phyloP scores from a whole-genome alignment of 2,329 filamentous ascomycete species.

The Colletotrichum ledebouriae region DNA sequence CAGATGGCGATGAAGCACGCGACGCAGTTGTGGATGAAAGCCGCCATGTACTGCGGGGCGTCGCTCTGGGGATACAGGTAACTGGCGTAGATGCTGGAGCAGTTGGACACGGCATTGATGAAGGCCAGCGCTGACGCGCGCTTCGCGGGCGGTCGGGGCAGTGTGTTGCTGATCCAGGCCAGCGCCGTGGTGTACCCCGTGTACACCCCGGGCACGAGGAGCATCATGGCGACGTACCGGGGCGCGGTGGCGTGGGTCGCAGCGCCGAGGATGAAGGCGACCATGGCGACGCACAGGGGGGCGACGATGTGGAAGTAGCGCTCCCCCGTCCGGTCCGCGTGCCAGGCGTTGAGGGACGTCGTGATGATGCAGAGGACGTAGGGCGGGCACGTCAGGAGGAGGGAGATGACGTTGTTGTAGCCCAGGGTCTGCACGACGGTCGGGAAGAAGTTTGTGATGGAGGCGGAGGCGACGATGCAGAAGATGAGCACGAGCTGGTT shows the following conservation, averaged over 20 bases:
- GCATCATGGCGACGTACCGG: constrained; percentile 65
- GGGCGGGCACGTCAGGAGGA: constrained; percentile 75
- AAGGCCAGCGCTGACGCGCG: constrained; percentile 77
- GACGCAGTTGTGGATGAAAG: constrained; percentile 77
- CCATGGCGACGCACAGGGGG: constrained; percentile 72
- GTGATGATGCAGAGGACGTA: constrained; percentile 74
- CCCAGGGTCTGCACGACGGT: constrained; percentile 77
- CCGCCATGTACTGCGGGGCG: constrained; percentile 62
- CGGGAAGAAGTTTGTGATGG: constrained; percentile 78
- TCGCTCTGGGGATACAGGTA: constrained; percentile 74
- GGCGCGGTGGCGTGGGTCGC: constrained; percentile 71
- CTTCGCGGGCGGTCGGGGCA: constrained; percentile 82
- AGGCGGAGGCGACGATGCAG: constrained; percentile 68
- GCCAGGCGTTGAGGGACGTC: constrained; percentile 75
- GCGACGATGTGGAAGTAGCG: constrained; percentile 76
- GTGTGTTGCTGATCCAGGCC: constrained; percentile 80
- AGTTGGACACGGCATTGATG: constrained; percentile 74
- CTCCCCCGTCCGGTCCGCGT: constrained; percentile 79
- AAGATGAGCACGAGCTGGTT: constrained; percentile 67
- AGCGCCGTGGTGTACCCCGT: constrained; percentile 71
- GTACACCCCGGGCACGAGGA: constrained; percentile 56
- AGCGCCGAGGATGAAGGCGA: constrained; percentile 77
- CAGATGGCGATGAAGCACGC: constrained; percentile 74
- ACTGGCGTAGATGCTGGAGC: constrained; percentile 70
- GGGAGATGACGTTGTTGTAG: constrained; percentile 70